phyloP scores from a whole-genome alignment of 768 basidiomycete genomes.

The Lentinula guzmanii region DNA sequence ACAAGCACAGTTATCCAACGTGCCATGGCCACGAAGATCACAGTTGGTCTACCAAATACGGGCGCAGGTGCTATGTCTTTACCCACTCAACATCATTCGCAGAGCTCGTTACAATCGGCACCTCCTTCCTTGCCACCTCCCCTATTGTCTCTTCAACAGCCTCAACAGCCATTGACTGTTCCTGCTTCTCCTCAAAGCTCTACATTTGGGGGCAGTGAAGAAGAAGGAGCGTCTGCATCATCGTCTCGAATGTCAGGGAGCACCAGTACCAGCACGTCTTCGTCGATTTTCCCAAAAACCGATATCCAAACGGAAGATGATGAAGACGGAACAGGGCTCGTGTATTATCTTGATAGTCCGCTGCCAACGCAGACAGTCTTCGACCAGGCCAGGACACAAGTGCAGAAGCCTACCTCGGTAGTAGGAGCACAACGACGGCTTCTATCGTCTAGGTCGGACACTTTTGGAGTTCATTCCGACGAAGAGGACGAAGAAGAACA shows the following conservation, averaged over 20 bases:
- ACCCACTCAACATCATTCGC: background rate
- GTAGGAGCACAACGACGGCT: conserved; percentile 8
- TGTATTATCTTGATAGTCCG: conserved; percentile 31
- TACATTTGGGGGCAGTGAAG: conserved; percentile 36
- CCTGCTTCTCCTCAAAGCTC: conserved; percentile 44
- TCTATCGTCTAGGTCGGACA: conserved; percentile 25
- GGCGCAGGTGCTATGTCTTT: conserved; percentile 3
- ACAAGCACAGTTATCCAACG: conserved; percentile 38
- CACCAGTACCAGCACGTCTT: background rate
- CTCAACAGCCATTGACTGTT: background rate
- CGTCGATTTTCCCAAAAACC: conserved; percentile 24
- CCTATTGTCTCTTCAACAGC: background rate
- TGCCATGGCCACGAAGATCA: conserved; percentile 39
- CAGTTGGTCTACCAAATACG: conserved; percentile 24
- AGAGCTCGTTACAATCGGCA: background rate
- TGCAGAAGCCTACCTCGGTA: background rate
- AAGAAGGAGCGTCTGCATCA: conserved; percentile 29
- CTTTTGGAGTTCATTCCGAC: conserved; percentile 26
- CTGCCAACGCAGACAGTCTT: conserved; percentile 3
- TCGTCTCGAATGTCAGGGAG: conserved; percentile 17
- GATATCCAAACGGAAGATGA: conserved; percentile 8
- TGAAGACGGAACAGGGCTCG: conserved; percentile 8
- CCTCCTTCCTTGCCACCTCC: conserved; percentile 1
- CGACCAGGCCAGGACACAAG: background rate
- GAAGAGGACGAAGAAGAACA: conserved; percentile 9